A percentile compares a stretch with the other conserved stretches of the same genome.
These are phyloP conservation scores for Crithidia acanthocephali DNA, from an alignment of 208 protist species.

Conservation along the genomic window DNA sequence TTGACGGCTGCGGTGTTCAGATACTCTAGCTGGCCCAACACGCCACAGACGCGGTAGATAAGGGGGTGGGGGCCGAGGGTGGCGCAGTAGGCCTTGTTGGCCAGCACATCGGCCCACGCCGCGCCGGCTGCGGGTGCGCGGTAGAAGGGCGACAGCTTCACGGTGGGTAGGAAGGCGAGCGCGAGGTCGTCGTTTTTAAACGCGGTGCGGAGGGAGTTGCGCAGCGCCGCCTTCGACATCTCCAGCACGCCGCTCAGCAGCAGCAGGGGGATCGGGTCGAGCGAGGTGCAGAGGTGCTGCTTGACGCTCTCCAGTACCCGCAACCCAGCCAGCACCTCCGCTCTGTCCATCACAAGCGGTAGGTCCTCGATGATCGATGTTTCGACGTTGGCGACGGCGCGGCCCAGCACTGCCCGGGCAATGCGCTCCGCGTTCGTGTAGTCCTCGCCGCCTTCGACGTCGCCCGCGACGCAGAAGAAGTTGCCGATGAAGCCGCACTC, in stretches of 20 bases:
- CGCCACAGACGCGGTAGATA: slow-evolving; percentile 51
- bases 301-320: slow-evolving; percentile 75
- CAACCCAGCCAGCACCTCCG: slow-evolving; percentile 63
- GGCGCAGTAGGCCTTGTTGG: slow-evolving; percentile 46
- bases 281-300: slow-evolving; percentile 76
- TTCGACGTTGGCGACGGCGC: slow-evolving; percentile 44
- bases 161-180: slow-evolving; percentile 43
- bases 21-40: slow-evolving; percentile 64
- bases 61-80: slow-evolving; percentile 70
- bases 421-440: slow-evolving; percentile 63
- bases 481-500: slow-evolving; percentile 83
- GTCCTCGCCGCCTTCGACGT: slow-evolving; percentile 51
- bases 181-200: slow-evolving; percentile 66
- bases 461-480: slow-evolving; percentile 74
- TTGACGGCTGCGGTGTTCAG: slow-evolving; percentile 64
- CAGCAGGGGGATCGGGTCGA: slow-evolving; percentile 82
- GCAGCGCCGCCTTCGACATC: slow-evolving; percentile 65
- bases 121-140: slow-evolving; percentile 19
- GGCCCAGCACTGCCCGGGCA: slow-evolving; percentile 55
- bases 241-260: slow-evolving; percentile 84
- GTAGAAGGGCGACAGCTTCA: slow-evolving; percentile 53
- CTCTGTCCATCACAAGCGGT: slow-evolving; percentile 55
- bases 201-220: slow-evolving; percentile 47
- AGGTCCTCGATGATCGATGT: slow-evolving; percentile 47
- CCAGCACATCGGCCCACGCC: slow-evolving; percentile 33